Evolutionary conservation across 1,139 yeast species (phyloP).

Genomic region (Pichiaceae sp.): DNA sequence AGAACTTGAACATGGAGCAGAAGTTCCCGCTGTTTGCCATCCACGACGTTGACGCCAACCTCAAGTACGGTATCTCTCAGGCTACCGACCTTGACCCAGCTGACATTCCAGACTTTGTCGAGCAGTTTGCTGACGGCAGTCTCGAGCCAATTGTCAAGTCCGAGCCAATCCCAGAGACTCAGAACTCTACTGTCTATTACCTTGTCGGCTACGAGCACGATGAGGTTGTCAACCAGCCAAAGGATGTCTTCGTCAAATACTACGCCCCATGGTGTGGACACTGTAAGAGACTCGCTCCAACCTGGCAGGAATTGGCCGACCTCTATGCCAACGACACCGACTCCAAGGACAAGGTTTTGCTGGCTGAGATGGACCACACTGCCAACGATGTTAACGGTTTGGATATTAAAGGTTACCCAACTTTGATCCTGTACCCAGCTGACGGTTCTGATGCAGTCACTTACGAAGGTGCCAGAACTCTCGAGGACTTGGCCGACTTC

Average conservation of each 20-base stretch:
- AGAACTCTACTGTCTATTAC: constrained; percentile 64
- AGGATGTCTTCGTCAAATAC: constrained; percentile 88
- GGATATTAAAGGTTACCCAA: constrained; percentile 86
- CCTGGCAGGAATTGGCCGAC: constrained; percentile 78
- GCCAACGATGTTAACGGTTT: constrained; percentile 72
- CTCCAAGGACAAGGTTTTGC: constrained; percentile 44
- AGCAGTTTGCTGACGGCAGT: constrained; percentile 55
- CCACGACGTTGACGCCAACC: constrained; percentile 60
- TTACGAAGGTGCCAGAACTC: constrained; percentile 65
- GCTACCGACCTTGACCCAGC: constrained; percentile 27
- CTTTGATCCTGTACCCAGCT: constrained; percentile 87
- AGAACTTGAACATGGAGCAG: constrained; percentile 75
- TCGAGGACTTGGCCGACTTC: constrained; percentile 64
- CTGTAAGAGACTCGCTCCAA: constrained; percentile 93
- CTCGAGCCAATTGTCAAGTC: constrained; percentile 73
- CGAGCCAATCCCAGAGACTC: constrained; percentile 77
- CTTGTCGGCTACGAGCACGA: constrained; percentile 84
- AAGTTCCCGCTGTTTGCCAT: constrained; percentile 87
- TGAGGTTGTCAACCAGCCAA: constrained; percentile 56
- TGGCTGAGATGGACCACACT: constrained; percentile 89
- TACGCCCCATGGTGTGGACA: constrained; percentile 99
- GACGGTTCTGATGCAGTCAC: constrained; percentile 69
- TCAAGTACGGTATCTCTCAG: constrained; percentile 61
- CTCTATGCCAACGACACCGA: constrained; percentile 42
- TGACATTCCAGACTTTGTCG: constrained; percentile 52